phyloP scores from a whole-genome alignment of 441 rosid genomes.

The Lepidium campestre region DNA sequence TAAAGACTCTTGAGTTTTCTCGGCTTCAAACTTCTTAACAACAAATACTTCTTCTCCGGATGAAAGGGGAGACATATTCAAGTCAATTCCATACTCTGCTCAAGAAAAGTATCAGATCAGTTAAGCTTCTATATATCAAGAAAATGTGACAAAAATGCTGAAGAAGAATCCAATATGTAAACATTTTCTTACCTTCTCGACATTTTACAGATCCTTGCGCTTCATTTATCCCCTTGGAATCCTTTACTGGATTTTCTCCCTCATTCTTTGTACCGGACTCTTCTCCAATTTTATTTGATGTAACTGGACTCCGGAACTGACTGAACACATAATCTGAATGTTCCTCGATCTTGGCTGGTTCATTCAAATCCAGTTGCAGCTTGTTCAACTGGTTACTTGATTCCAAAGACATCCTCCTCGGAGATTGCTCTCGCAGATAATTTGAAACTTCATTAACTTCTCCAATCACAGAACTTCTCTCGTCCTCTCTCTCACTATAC shows the following conservation, averaged over 20 bases:
- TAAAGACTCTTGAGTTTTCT: conserved; percentile 31
- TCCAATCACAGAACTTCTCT: conserved; percentile 22
- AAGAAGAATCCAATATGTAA: background rate
- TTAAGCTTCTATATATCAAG: background rate
- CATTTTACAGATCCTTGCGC: conserved; percentile 17
- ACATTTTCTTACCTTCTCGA: conserved; percentile 33
- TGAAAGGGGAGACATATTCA: conserved; percentile 24
- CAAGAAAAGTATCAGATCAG: background rate
- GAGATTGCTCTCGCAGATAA: conserved; percentile 10
- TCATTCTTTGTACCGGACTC: conserved; percentile 19
- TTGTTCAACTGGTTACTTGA: conserved; percentile 8
- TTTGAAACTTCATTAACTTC: conserved; percentile 11
- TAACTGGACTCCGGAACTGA: conserved; percentile 21
- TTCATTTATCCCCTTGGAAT: conserved; percentile 18
- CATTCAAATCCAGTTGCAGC: conserved; percentile 47
- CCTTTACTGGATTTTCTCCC: conserved; percentile 19
- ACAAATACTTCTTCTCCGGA: conserved; percentile 12
- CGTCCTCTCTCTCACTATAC: conserved; percentile 39
- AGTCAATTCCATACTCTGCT: conserved; percentile 36
- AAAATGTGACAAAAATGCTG: background rate
- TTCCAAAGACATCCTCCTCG: background rate
- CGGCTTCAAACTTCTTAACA: conserved; percentile 16
- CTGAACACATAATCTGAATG: conserved; percentile 16
- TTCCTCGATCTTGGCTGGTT: conserved; percentile 38
- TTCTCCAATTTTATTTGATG: background rate